Base-by-base conservation (phyloP, 179 eudicot genomes). In the Carnegiea gigantea region DNA sequence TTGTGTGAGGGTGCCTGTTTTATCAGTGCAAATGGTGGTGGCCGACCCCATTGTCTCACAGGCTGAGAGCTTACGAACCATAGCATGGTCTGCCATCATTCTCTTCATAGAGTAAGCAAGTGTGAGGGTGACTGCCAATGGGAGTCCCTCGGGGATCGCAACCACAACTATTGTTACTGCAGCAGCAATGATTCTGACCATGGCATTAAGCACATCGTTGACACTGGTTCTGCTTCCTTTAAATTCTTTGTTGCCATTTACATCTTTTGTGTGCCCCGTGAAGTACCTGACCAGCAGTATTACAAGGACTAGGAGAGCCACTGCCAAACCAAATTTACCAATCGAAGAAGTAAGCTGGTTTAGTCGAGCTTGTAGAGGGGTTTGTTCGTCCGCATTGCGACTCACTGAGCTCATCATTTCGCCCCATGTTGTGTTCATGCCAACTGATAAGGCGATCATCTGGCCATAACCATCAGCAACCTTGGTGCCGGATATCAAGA, bases 51-150 rank as follows among this genome's bases (percentile, higher is more conserved):
- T 48, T 48, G 53, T 48, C 53, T 48, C 53, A 48, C 53, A 48
- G 14, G 53, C 53, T 13, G 53, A 48, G 53, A 48, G 53, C 53
- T 48, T 48, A 11, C 53, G 53, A 48, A 48, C 53, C 53, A 86
- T 83, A 10, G 88, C 88, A 0, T 80, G 78, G 40, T 86, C 88
- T 23, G 43, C 82, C 86, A 83, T 83, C 88, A 86, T 86, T 65
- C 82, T 81, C 80, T 83, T 86, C 88, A 86, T 86, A 3, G 88
- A 86, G 46, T 86, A 86, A 0, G 88, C 88, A 1, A 86, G 84
- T 6, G 84, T 86, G 23, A 86, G 77, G 13, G 86, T 86, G 72
- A 83, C 88, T 5, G 86, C 84, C 49, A 86, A 67, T 48, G 53
- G 53, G 53, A 48, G 53, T 48, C 53, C 53, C 15, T 48, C 53